These are phyloP conservation scores for Eucalyptus cladocalyx DNA, from an alignment of 345 rosid species.

Conservation along the genomic window DNA sequence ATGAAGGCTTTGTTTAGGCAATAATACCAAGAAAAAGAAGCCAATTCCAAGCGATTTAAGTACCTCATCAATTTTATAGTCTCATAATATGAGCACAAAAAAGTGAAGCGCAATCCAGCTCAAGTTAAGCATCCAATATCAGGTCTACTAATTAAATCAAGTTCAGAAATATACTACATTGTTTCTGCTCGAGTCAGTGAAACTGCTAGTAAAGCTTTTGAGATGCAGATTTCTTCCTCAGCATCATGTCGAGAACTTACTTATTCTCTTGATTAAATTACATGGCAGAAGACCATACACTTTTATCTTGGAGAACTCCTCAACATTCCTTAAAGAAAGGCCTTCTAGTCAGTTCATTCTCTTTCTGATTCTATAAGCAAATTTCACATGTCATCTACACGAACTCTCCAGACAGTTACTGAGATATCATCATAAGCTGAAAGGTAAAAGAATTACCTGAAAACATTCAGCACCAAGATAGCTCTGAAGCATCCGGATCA, in stretches of 20 bases:
- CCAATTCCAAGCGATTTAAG: not conserved
- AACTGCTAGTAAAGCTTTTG: not conserved
- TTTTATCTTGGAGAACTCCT: not conserved
- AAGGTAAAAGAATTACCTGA: slow-evolving; percentile 39
- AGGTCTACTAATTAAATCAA: not conserved
- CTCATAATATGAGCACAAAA: not conserved
- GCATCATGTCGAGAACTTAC: not conserved
- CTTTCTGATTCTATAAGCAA: not conserved
- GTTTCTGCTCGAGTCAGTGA: not conserved
- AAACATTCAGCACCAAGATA: slow-evolving; percentile 87
- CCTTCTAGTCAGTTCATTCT: not conserved
- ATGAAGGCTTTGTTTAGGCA: not conserved
- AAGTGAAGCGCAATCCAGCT: not conserved
- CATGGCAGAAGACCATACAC: not conserved
- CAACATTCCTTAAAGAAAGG: not conserved
- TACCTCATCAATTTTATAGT: not conserved
- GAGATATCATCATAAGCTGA: not conserved
- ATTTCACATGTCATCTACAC: not conserved
- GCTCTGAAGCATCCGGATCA: slow-evolving; percentile 93
- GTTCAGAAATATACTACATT: not conserved
- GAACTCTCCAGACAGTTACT: not conserved
- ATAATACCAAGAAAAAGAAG: not conserved
- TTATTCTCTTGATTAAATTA: not conserved
- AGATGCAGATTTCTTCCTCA: not conserved
- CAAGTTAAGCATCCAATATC: not conserved